Conservation (phyloP, 768 basidiomycete genomes). For the Chalciporus piperatus region DNA sequence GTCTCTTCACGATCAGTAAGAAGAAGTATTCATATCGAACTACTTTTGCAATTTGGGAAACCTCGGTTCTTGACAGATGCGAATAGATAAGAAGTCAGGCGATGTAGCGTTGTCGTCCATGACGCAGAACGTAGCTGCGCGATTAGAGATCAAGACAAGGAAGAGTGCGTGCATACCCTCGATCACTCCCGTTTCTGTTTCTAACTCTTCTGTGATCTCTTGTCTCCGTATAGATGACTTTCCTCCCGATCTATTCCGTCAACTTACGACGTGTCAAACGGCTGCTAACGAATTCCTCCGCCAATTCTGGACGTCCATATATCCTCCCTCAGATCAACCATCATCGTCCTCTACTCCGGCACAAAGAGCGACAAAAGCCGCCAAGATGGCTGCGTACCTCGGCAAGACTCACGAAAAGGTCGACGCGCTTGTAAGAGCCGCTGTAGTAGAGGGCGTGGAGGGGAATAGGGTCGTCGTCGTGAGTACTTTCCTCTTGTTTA, state of each 20-base stretch:
- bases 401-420: constrained; percentile 80
- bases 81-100: constrained; percentile 62
- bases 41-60: too few species aligned
- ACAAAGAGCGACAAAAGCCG: constrained; percentile 74
- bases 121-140: constrained; percentile 76
- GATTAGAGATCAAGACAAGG: constrained; percentile 61
- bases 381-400: constrained; percentile 87
- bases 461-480: constrained; percentile 61
- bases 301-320: constrained; percentile 90
- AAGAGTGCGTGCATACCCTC: constrained; percentile 49
- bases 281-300: constrained; percentile 94
- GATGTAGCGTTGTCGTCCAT: constrained; percentile 69
- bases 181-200: not conserved
- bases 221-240: constrained; percentile 58
- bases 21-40: too few species aligned
- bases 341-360: constrained; percentile 52
- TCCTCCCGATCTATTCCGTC: constrained; percentile 70
- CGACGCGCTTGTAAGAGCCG: constrained; percentile 65
- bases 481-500: constrained; percentile 27
- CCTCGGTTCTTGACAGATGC: constrained; percentile 43
- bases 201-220: not conserved
- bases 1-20: constrained; percentile 6
- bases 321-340: constrained; percentile 61
- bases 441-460: constrained; percentile 61
- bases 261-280: constrained; percentile 88